phyloP scores from a whole-genome alignment of 768 basidiomycete species.

The Kwoniella sp. region DNA sequence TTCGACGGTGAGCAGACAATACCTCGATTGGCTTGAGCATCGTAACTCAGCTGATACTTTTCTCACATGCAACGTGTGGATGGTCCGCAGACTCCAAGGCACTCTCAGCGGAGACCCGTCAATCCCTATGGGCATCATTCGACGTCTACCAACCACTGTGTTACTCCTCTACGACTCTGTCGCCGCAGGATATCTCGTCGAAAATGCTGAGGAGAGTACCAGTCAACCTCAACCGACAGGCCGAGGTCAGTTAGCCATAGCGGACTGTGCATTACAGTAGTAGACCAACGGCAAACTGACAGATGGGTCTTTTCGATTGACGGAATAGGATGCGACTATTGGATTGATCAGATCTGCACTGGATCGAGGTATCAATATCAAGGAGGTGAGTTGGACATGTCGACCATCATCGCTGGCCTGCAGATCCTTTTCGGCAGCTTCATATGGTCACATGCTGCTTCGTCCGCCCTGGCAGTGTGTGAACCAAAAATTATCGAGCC shows the following conservation, averaged over 20 bases:
- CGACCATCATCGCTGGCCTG: too few relatives aligned
- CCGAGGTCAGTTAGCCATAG: slow-evolving; percentile 37
- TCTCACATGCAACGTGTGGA: background rate
- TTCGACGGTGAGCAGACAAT: slow-evolving; percentile 72
- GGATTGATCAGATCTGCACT: slow-evolving; percentile 82
- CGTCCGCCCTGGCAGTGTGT: too few relatives aligned
- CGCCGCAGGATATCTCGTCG: slow-evolving; percentile 85
- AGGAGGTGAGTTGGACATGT: slow-evolving; percentile 68
- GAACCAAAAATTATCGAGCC: too few relatives aligned
- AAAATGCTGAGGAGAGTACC: slow-evolving; percentile 87
- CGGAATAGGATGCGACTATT: slow-evolving; percentile 76
- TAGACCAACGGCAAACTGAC: background rate
- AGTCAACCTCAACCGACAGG: slow-evolving; percentile 66
- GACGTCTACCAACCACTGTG: slow-evolving; percentile 40
- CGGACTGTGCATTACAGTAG: too few relatives aligned
- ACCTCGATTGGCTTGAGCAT: too few relatives aligned
- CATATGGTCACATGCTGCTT: background rate
- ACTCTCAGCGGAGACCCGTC: slow-evolving; percentile 70
- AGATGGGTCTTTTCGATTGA: background rate
- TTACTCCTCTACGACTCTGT: slow-evolving; percentile 58
- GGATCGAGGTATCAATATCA: slow-evolving; percentile 74
- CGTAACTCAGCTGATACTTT: too few relatives aligned
- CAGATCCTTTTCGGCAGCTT: background rate
- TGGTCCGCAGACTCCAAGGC: slow-evolving; percentile 80
- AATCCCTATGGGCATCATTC: slow-evolving; percentile 52